A percentile compares a stretch with the other conserved stretches of the same genome.
These are phyloP conservation scores for Vigna trinervia DNA, from an alignment of 306 rosid species.

Conservation along the genomic window DNA sequence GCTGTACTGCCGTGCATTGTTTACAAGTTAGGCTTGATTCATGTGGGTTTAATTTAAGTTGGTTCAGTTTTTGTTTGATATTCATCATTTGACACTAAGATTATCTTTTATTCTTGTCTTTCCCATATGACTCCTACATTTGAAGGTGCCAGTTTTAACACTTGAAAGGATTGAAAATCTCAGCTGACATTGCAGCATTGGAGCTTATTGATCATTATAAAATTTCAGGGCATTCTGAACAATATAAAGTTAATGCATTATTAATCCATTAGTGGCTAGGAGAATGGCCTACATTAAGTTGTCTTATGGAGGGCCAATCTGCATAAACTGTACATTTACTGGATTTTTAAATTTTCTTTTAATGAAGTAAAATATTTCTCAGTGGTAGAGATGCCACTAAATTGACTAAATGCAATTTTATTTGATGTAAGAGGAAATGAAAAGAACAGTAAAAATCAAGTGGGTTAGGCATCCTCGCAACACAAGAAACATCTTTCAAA, in stretches of 20 bases:
- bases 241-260: slow-evolving; percentile 2
- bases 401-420: too few species aligned
- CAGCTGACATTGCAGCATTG: background rate
- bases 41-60: slow-evolving; percentile 7
- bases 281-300: background rate
- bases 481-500: too few species aligned
- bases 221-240: slow-evolving; percentile 9
- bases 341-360: slow-evolving; percentile 17
- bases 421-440: too few species aligned
- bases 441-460: too few species aligned
- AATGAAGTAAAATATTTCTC: background rate
- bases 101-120: background rate
- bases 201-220: background rate
- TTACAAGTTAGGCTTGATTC: slow-evolving; percentile 5
- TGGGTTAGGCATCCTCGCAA: too few species aligned
- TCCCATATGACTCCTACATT: slow-evolving; percentile 4
- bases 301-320: background rate
- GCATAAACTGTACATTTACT: background rate
- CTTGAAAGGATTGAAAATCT: background rate
- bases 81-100: slow-evolving; percentile 1
- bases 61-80: background rate
- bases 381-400: too few species aligned
- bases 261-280: background rate
- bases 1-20: background rate
- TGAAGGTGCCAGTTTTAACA: slow-evolving; percentile 22